A percentile compares a stretch with the other conserved stretches of the same genome.
Evolutionary conservation across 306 rosid genomes (phyloP).

Genomic region (Vicia sativa): DNA sequence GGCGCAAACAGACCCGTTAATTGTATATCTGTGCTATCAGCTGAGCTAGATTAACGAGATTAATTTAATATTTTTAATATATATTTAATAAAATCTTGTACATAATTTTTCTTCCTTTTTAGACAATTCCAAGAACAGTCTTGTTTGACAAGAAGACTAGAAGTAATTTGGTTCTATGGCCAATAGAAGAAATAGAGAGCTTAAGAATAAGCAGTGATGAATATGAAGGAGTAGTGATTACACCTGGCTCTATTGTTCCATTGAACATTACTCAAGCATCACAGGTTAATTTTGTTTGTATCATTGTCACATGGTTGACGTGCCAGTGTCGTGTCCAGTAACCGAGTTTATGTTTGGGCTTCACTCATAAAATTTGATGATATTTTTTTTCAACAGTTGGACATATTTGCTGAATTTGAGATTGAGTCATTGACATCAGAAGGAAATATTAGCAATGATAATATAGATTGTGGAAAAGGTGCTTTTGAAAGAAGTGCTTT

Average conservation of each 20-base stretch:
- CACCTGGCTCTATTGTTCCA: conserved; percentile 62
- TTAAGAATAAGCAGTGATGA: conserved; percentile 57
- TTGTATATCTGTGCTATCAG: no score
- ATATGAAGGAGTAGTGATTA: conserved; percentile 49
- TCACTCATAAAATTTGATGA: no score
- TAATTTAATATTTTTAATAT: no score
- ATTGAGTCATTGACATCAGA: conserved; percentile 39
- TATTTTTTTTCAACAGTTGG: conserved; percentile 50
- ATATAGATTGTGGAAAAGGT: conserved; percentile 60
- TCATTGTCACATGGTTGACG: no score
- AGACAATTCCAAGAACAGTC: conserved; percentile 84
- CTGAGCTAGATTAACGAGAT: no score
- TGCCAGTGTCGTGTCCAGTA: no score
- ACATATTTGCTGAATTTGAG: conserved; percentile 69
- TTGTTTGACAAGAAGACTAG: conserved; percentile 60
- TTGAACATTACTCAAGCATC: conserved; percentile 57
- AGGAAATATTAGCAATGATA: conserved; percentile 1
- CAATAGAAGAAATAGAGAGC: conserved; percentile 72
- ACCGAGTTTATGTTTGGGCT: no score
- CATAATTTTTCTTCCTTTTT: background rate
- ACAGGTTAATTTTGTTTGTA: conserved; percentile 51
- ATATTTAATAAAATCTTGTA: background rate
- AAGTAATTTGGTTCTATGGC: conserved; percentile 64
- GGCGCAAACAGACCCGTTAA: no score
- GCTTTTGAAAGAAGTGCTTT: conserved; percentile 50